phyloP scores from a whole-genome alignment of 352 stramenopile genomes.

The Globisporangium irregulare region DNA sequence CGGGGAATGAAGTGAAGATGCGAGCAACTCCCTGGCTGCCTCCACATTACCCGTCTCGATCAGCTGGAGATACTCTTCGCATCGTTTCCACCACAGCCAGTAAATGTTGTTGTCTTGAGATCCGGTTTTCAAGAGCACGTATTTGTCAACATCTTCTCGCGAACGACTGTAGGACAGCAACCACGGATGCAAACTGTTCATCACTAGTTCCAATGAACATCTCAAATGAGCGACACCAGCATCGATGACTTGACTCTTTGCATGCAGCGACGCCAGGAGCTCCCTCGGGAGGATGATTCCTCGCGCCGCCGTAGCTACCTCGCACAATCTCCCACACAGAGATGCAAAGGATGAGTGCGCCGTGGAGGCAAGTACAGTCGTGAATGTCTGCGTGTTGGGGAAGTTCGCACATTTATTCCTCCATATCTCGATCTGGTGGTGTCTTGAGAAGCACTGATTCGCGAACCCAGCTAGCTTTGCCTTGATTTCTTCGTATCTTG shows the following conservation, averaged over 20 bases:
- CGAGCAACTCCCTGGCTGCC: slow-evolving; percentile 2
- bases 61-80: slow-evolving; percentile 11
- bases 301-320: slow-evolving; percentile 11
- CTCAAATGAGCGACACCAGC: slow-evolving; percentile 25
- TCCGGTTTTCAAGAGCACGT: slow-evolving; percentile 23
- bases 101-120: slow-evolving; percentile 38
- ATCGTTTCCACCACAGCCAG: slow-evolving; percentile 39
- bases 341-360: slow-evolving; percentile 25
- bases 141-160: slow-evolving; percentile 40
- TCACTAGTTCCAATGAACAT: slow-evolving; percentile 27
- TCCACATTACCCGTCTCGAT: slow-evolving; percentile 1
- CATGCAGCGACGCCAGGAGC: slow-evolving; percentile 23
- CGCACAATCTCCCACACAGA: slow-evolving; percentile 16
- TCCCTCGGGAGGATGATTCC: slow-evolving; percentile 17
- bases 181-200: slow-evolving; percentile 30
- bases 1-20: not conserved
- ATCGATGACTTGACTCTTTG: slow-evolving; percentile 33
- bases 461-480: slow-evolving; percentile 33
- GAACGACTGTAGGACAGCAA: slow-evolving; percentile 35
- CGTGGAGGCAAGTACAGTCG: slow-evolving; percentile 2
- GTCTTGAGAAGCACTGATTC: slow-evolving; percentile 42
- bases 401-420: slow-evolving; percentile 28
- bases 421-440: slow-evolving; percentile 50
- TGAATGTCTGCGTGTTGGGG: slow-evolving; percentile 8
- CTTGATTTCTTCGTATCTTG: slow-evolving; percentile 9